Conservation (phyloP, 495 filamentous ascomycete species). For the Pyrenula massariospora region DNA sequence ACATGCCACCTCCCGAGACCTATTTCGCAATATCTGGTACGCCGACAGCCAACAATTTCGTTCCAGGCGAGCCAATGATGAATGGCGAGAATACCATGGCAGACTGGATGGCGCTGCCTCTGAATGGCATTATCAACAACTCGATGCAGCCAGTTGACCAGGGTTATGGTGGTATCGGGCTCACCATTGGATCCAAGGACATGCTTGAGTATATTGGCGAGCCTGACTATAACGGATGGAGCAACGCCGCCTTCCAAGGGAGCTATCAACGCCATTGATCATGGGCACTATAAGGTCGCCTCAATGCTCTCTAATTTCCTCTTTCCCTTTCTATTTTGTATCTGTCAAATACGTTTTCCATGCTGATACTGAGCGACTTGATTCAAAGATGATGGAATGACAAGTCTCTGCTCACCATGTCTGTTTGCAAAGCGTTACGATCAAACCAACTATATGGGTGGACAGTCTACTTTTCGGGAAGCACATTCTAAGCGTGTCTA, state of each 20-base stretch:
- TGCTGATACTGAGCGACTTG: background rate
- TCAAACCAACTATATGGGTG: too few relatives aligned
- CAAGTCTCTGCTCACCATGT: background rate
- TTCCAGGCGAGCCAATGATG: constrained; percentile 16
- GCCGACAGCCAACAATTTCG: constrained; percentile 23
- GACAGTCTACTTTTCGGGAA: too few relatives aligned
- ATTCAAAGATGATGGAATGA: background rate
- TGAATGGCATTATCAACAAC: constrained; percentile 42
- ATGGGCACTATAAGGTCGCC: background rate
- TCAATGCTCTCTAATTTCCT: background rate
- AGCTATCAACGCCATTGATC: background rate
- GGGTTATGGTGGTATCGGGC: constrained; percentile 33
- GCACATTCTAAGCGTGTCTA: background rate
- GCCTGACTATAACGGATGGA: background rate
- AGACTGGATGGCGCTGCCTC: constrained; percentile 34
- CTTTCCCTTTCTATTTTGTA: background rate
- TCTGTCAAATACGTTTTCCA: background rate
- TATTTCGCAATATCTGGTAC: constrained; percentile 37
- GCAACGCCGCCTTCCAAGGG: too few relatives aligned
- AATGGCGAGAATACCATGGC: constrained; percentile 18
- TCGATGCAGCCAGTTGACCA: constrained; percentile 35
- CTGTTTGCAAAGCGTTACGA: background rate
- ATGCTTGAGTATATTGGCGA: constrained; percentile 36
- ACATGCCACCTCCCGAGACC: constrained; percentile 40
- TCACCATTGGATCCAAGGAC: constrained; percentile 36